A percentile compares a stretch with the other conserved stretches of the same genome.
Evolutionary conservation across 805 yeast genomes (phyloP).

Genomic region (Starmerella sirachaensis): DNA sequence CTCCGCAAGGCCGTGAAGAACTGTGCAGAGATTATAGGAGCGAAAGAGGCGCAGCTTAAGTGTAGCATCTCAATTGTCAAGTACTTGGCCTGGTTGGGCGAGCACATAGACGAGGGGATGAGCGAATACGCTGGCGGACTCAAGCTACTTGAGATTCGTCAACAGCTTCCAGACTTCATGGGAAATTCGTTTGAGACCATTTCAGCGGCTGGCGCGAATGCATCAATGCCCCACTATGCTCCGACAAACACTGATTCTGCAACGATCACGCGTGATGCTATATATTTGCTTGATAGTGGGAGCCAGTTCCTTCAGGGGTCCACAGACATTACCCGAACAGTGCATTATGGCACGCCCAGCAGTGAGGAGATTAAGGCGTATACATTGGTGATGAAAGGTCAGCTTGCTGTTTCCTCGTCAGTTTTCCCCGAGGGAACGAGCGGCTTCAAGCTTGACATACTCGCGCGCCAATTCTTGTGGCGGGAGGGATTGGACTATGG

Average conservation of each 20-base stretch:
- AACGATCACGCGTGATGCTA: constrained; percentile 51
- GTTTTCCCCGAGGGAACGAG: constrained; percentile 70
- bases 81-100: constrained; percentile 75
- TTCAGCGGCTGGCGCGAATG: constrained; percentile 64
- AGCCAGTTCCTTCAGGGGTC: constrained; percentile 90
- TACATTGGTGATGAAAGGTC: constrained; percentile 84
- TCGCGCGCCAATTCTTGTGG: constrained; percentile 81
- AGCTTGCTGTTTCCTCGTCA: constrained; percentile 68
- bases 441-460: constrained; percentile 63
- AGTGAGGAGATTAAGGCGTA: constrained; percentile 53
- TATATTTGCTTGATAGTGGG: constrained; percentile 81
- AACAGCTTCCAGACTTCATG: constrained; percentile 28
- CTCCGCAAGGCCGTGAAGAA: constrained; percentile 68
- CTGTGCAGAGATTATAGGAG: constrained; percentile 54
- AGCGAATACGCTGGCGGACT: constrained; percentile 50
- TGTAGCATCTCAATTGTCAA: constrained; percentile 72
- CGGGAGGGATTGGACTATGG: constrained; percentile 70
- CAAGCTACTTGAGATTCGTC: constrained; percentile 38
- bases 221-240: constrained; percentile 64
- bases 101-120: constrained; percentile 35
- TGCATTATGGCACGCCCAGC: constrained; percentile 52
- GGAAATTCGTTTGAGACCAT: constrained; percentile 68
- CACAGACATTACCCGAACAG: constrained; percentile 87
- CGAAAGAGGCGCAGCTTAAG: constrained; percentile 62
- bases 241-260: constrained; percentile 46